phyloP scores from a whole-genome alignment of 1,284 basidiomycete genomes.

The Melampsora abietis-canadensis region DNA sequence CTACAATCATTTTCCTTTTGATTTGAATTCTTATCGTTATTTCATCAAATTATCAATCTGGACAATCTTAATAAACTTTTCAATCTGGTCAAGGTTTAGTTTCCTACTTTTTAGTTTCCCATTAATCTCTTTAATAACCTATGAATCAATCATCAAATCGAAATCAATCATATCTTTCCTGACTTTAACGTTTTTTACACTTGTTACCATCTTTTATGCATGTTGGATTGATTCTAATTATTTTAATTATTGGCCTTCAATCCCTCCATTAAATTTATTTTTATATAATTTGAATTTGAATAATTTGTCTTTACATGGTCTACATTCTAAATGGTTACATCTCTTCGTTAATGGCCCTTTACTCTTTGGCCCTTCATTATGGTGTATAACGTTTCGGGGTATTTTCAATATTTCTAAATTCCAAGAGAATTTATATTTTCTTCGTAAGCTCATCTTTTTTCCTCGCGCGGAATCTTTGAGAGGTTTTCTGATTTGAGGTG shows the following conservation, averaged over 20 bases:
- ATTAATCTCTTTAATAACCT: neutral
- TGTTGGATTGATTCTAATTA: slow-evolving; percentile 21
- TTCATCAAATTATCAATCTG: neutral
- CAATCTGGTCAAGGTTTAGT: slow-evolving; percentile 24
- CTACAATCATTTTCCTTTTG: neutral
- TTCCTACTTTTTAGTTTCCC: slow-evolving; percentile 24
- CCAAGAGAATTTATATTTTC: too few relatives aligned
- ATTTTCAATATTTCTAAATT: too few relatives aligned
- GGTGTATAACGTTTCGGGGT: neutral
- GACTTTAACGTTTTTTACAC: neutral
- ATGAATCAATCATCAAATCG: neutral
- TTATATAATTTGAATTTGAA: slow-evolving; percentile 50
- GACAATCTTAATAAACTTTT: slow-evolving; percentile 20
- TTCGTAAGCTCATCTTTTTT: too few relatives aligned
- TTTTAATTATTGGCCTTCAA: slow-evolving; percentile 13
- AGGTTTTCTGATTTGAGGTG: neutral
- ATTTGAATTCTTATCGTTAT: neutral
- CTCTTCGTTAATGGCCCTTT: slow-evolving; percentile 51
- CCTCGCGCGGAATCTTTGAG: neutral
- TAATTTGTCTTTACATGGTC: slow-evolving; percentile 53
- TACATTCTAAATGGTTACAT: slow-evolving; percentile 53
- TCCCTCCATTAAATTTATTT: slow-evolving; percentile 52
- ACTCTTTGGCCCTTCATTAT: slow-evolving; percentile 48
- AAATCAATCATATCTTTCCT: neutral
- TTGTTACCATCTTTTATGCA: neutral